These are phyloP conservation scores for Tirmania nivea DNA, from an alignment of 495 filamentous ascomycete genomes.

Conservation along the genomic window DNA sequence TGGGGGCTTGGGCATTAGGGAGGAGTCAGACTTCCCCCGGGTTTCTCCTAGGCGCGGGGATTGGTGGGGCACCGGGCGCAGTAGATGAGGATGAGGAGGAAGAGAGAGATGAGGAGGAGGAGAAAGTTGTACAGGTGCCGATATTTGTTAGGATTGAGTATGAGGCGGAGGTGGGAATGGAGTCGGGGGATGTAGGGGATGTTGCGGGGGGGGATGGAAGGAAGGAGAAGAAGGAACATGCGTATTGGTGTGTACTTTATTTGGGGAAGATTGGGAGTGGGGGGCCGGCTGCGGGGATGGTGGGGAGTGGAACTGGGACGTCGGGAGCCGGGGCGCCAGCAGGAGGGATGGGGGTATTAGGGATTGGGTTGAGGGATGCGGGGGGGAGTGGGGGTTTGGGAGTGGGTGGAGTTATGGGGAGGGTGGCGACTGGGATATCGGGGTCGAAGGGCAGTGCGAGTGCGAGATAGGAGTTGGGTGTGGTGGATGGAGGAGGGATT, in stretches of 20 bases:
- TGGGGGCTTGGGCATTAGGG: neutral
- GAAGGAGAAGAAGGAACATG: constrained; percentile 54
- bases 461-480: neutral
- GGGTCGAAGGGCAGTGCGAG: neutral
- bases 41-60: neutral
- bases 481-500: neutral
- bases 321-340: neutral
- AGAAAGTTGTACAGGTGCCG: constrained; percentile 86
- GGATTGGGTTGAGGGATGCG: constrained; percentile 6
- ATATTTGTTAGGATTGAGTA: constrained; percentile 83
- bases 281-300: constrained; percentile 1
- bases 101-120: constrained; percentile 27
- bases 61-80: neutral
- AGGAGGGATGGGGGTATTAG: neutral
- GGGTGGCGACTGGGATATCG: constrained; percentile 3
- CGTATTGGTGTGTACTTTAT: constrained; percentile 87
- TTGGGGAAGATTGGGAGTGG: constrained; percentile 46
- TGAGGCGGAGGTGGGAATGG: constrained; percentile 56
- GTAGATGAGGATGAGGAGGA: constrained; percentile 11
- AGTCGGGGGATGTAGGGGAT: constrained; percentile 28
- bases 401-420: constrained; percentile 2
- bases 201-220: constrained; percentile 14
- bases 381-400: constrained; percentile 2
- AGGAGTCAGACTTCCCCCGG: neutral
- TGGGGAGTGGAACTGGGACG: constrained; percentile 1